Conservation (phyloP, 1,284 basidiomycete genomes). For the Austroboletus olivaceoglutinosus region DNA sequence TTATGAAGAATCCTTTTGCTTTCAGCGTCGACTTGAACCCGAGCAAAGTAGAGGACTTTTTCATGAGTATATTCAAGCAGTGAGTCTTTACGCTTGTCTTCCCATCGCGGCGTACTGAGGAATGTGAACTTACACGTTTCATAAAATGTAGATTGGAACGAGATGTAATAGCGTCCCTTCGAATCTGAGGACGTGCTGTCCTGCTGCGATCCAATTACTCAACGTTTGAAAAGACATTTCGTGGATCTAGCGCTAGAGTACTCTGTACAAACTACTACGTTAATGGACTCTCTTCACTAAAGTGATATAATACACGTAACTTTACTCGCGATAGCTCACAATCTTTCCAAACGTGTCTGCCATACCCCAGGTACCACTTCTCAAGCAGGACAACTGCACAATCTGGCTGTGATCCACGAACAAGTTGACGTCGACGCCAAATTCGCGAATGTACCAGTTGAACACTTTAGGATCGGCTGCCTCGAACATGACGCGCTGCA, state of each 20-base stretch:
- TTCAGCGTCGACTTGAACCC: conserved; percentile 2
- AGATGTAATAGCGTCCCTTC: not conserved
- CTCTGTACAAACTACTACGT: not conserved
- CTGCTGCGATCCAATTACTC: not conserved
- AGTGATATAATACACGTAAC: not conserved
- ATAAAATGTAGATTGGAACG: not conserved
- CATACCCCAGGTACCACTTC: conserved; percentile 48
- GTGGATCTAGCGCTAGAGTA: not conserved
- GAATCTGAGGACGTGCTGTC: not conserved
- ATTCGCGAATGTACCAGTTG: conserved; percentile 40
- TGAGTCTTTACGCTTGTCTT: not conserved
- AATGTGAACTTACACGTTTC: not conserved
- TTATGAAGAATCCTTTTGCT: conserved; percentile 3
- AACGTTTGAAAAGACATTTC: not conserved
- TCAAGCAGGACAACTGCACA: conserved; percentile 46
- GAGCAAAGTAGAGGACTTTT: conserved; percentile 4
- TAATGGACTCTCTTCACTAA: not conserved
- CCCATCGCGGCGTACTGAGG: not conserved
- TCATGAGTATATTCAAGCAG: conserved; percentile 2
- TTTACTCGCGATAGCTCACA: conserved; percentile 17
- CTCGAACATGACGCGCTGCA: conserved; percentile 48
- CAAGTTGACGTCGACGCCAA: conserved; percentile 44
- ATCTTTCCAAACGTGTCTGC: conserved; percentile 38
- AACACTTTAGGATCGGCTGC: conserved; percentile 42
- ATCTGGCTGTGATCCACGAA: conserved; percentile 49